Evolutionary conservation across 2,329 filamentous ascomycete species (phyloP), one percentile per base, ranked within the genome.

Genomic region (Calonectria pauciramosa): DNA sequence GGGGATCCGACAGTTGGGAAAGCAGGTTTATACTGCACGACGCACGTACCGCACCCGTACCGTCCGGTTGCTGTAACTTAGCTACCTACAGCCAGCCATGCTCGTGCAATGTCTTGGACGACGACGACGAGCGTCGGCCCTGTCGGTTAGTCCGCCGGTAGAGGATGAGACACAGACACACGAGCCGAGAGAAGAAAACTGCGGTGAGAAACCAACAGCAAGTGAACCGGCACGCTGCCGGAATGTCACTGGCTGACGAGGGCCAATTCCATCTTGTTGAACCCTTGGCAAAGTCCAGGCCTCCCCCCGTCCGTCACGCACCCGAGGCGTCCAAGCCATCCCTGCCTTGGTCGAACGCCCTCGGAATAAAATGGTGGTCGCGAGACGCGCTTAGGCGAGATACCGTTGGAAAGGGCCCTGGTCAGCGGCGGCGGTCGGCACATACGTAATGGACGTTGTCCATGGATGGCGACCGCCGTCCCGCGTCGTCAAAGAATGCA

Each of bases 311-410:
- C 67, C 67, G 30, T 69, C 38, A 69, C 67, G 52, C 54, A 69
- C 44, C 54, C n/a, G 65, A 68, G 34, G 34, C 32, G 65, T 54
- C 49, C 49, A 52, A 54, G 44, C 44, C 34, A 73, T 47, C 71
- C 71, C 71, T 73, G 71, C 60, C 30, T 23, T 41, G 47, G 59
- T 59, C 26, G 41, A 72, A 38, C 64, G 64, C 70, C 64, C 38
- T 63, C 64, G 59, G 38, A 26, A 69, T 26, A 52, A 69, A 65
- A 30, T 73, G 59, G 38, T 52, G 47, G 51, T 70, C 71, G 67
- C 71, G 18, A 73, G 60, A 65, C 71, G 71, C 71, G 71, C 71
- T 73, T 73, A 73, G 54, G n/a, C 30, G 59, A 41, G 54, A 63
- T 56, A 38, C 32, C 36, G 41, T 63, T 65, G 60, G 30, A 49